A percentile compares a stretch with the other conserved stretches of the same genome.
phyloP scores from a whole-genome alignment of 1,284 basidiomycete genomes.

The Cryptococcus floricola region DNA sequence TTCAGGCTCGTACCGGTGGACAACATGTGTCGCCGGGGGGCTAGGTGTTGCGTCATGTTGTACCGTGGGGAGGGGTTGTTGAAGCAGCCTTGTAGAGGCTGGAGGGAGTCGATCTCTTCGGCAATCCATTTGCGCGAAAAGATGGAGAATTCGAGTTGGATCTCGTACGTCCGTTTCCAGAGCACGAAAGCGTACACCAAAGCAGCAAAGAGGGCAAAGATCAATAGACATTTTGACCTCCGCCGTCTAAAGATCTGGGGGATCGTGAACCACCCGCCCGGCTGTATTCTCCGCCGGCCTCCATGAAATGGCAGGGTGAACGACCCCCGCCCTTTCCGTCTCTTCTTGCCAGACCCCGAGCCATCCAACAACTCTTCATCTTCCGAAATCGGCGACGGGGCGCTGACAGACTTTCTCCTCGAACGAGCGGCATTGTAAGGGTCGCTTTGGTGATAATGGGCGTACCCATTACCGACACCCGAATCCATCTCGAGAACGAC shows the following conservation, averaged over 20 bases:
- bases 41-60: slow-evolving; percentile 63
- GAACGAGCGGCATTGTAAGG: slow-evolving; percentile 9
- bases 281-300: slow-evolving; percentile 7
- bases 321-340: slow-evolving; percentile 20
- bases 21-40: slow-evolving; percentile 62
- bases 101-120: slow-evolving; percentile 56
- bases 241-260: neutral
- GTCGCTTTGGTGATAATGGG: neutral
- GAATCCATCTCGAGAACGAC: neutral
- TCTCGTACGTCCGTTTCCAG: slow-evolving; percentile 62
- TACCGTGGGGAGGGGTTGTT: slow-evolving; percentile 58
- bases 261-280: neutral
- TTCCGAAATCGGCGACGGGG: slow-evolving; percentile 7
- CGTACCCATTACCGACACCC: neutral
- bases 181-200: slow-evolving; percentile 52
- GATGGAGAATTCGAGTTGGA: slow-evolving; percentile 73
- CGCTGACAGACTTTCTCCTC: slow-evolving; percentile 18
- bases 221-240: neutral
- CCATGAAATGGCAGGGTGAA: slow-evolving; percentile 35
- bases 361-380: slow-evolving; percentile 2
- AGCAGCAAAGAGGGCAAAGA: slow-evolving; percentile 14
- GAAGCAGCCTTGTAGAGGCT: slow-evolving; percentile 66
- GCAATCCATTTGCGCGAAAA: slow-evolving; percentile 71
- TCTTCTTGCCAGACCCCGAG: slow-evolving; percentile 8
- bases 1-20: slow-evolving; percentile 71